Evolutionary conservation across 2,329 filamentous ascomycete species (phyloP).

Genomic region (Ceratocystis harringtonii): DNA sequence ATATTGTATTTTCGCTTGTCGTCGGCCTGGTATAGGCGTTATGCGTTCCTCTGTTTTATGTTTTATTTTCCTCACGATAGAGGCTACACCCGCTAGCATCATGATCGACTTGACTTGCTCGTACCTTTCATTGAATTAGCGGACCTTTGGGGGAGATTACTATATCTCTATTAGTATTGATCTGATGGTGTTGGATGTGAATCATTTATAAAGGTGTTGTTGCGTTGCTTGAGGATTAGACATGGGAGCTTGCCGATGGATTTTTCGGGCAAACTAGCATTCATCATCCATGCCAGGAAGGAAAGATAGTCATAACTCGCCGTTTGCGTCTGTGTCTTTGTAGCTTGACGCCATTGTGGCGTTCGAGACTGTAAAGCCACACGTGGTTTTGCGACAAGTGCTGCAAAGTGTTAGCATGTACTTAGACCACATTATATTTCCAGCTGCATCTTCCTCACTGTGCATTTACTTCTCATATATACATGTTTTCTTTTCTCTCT

Average conservation of each 20-base stretch:
- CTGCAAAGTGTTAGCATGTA: not conserved
- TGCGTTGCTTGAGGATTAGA: not conserved
- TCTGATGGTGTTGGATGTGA: not conserved
- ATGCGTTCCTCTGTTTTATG: not conserved
- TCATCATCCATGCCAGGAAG: not conserved
- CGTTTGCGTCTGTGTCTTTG: not conserved
- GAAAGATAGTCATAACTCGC: not conserved
- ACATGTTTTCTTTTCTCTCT: not conserved
- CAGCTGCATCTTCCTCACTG: not conserved
- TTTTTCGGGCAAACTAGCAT: not conserved
- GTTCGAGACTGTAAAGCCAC: constrained; percentile 2
- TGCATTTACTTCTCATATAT: not conserved
- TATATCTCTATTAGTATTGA: too few species aligned
- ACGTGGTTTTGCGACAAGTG: not conserved
- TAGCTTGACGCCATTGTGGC: constrained; percentile 1
- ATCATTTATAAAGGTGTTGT: not conserved
- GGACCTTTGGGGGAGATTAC: too few species aligned
- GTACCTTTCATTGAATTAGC: too few species aligned
- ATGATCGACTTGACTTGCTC: not conserved
- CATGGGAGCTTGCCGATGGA: not conserved
- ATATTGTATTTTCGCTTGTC: not conserved
- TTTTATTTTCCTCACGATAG: not conserved
- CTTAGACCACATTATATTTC: not conserved
- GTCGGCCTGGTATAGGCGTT: constrained; percentile 11
- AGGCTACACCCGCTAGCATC: not conserved